Evolutionary conservation across 2,329 filamentous ascomycete species (phyloP).

Genomic region (Fusarium verticillioides): DNA sequence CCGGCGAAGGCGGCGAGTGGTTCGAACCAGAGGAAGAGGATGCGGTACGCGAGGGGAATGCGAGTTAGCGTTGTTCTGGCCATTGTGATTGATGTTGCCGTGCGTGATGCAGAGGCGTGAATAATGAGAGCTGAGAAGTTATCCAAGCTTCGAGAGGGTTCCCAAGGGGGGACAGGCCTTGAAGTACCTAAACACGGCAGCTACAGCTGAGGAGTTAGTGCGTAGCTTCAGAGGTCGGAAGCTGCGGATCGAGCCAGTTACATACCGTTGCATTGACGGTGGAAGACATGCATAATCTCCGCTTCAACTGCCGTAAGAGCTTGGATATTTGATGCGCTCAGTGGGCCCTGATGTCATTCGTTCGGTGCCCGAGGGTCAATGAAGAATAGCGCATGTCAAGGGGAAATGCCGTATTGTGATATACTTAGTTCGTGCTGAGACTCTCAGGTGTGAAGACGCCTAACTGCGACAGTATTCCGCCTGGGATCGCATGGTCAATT

Average conservation of each 20-base stretch:
- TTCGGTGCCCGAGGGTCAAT: too few relatives aligned
- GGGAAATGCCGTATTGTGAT: background rate
- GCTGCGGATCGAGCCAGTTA: background rate
- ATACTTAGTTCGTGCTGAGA: too few relatives aligned
- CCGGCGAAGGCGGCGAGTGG: constrained; percentile 16
- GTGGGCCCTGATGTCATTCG: background rate
- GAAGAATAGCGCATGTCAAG: background rate
- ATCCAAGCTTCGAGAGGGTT: background rate
- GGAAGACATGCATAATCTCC: too few relatives aligned
- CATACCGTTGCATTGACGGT: background rate
- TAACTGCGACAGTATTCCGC: background rate
- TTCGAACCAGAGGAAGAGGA: constrained; percentile 31
- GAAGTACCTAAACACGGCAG: background rate
- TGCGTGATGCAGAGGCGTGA: too few relatives aligned
- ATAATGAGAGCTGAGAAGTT: too few relatives aligned
- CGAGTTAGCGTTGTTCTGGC: background rate
- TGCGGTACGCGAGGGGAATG: constrained; percentile 24
- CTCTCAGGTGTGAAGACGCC: background rate
- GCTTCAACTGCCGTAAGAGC: background rate
- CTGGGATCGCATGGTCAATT: too few relatives aligned
- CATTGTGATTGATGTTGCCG: background rate
- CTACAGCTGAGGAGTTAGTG: background rate
- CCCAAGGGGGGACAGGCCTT: background rate
- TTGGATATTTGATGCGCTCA: too few relatives aligned
- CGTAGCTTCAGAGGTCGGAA: background rate